Evolutionary conservation across 495 filamentous ascomycete species (phyloP).

Genomic region (Penicillium nucicola): DNA sequence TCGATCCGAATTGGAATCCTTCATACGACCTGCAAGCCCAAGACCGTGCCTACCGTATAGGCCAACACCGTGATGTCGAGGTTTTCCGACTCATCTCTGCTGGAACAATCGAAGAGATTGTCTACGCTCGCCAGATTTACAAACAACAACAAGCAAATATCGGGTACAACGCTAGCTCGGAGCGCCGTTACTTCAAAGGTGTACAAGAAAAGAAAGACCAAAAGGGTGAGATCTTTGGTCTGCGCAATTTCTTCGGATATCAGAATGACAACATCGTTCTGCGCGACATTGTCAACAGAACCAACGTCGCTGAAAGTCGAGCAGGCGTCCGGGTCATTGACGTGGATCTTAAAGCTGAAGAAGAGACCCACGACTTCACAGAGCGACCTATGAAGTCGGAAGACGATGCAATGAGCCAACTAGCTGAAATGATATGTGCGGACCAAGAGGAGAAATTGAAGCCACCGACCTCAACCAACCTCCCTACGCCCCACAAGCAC

Average conservation of each 20-base stretch:
- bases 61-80: slow-evolving; percentile 89
- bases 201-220: slow-evolving; percentile 77
- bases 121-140: slow-evolving; percentile 96
- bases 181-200: slow-evolving; percentile 93
- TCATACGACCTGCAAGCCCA: slow-evolving; percentile 92
- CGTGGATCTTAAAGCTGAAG: slow-evolving; percentile 63
- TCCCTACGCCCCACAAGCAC: slow-evolving; percentile 40
- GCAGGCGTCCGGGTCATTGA: slow-evolving; percentile 78
- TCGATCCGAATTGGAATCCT: slow-evolving; percentile 98
- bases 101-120: slow-evolving; percentile 95
- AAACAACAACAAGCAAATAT: slow-evolving; percentile 99
- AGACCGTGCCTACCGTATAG: slow-evolving; percentile 94
- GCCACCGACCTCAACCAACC: slow-evolving; percentile 5
- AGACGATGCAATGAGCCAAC: slow-evolving; percentile 69
- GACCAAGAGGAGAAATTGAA: slow-evolving; percentile 38
- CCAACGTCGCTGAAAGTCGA: slow-evolving; percentile 90
- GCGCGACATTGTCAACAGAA: slow-evolving; percentile 93
- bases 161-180: slow-evolving; percentile 86
- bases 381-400: slow-evolving; percentile 16
- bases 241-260: slow-evolving; percentile 82
- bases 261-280: slow-evolving; percentile 77
- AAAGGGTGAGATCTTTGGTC: slow-evolving; percentile 93
- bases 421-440: slow-evolving; percentile 67
- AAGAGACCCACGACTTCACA: slow-evolving; percentile 34
- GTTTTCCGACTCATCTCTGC: slow-evolving; percentile 92